Percentiles rank a stretch among this genome's conserved stretches.
Conservation (phyloP, 805 yeast genomes). For the Starmerella lactis-condensi region DNA sequence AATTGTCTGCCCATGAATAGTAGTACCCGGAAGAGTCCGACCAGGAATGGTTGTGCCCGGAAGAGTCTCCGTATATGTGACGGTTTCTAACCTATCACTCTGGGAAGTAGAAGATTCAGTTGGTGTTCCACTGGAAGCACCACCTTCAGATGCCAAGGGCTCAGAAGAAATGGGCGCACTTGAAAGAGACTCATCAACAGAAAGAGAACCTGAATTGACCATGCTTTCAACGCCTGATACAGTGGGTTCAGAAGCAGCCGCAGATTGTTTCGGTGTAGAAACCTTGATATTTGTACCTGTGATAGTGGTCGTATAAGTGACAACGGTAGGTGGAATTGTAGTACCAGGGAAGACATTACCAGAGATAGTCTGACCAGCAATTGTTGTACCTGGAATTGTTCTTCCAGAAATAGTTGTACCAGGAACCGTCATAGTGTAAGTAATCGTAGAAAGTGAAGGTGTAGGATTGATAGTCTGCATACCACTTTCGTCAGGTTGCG, state of each 20-base stretch:
- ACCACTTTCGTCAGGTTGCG: too few species aligned
- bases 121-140: too few species aligned
- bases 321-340: conserved; percentile 13
- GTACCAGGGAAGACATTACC: conserved; percentile 12
- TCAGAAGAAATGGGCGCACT: too few species aligned
- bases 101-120: too few species aligned
- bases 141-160: too few species aligned
- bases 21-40: conserved; percentile 4
- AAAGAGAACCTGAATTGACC: too few species aligned
- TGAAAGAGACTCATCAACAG: too few species aligned
- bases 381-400: conserved; percentile 9
- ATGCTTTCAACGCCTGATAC: too few species aligned
- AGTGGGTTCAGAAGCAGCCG: too few species aligned
- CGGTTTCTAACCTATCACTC: too few species aligned
- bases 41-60: conserved; percentile 11
- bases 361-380: not conserved
- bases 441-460: conserved; percentile 1
- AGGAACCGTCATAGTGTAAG: conserved; percentile 3
- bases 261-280: too few species aligned
- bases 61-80: conserved; percentile 3
- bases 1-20: conserved; percentile 1
- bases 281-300: too few species aligned
- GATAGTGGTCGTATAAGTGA: conserved; percentile 3
- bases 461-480: conserved; percentile 1
- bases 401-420: conserved; percentile 7